A percentile compares a stretch with the other conserved stretches of the same genome.
These are phyloP conservation scores for Sphagnum magellanicum DNA, from an alignment of 228 moss, liverwort and hornwort genomes.

Conservation along the genomic window DNA sequence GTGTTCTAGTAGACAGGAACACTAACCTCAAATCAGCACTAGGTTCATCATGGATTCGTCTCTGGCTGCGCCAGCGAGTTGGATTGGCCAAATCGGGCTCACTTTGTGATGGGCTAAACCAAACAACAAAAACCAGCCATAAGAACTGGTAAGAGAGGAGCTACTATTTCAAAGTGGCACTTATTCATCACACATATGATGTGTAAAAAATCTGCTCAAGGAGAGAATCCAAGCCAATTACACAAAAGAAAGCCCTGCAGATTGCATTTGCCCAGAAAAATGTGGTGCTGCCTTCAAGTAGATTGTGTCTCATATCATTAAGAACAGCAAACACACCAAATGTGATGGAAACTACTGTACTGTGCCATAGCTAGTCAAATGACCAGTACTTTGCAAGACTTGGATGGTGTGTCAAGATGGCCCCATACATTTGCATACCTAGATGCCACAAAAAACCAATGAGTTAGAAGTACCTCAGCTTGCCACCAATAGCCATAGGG, in stretches of 20 bases:
- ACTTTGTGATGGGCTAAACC: constrained; percentile 87
- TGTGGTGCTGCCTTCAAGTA: too few species aligned
- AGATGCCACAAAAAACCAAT: too few species aligned
- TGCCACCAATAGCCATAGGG: constrained; percentile 58
- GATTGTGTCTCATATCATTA: too few species aligned
- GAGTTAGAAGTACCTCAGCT: constrained; percentile 58
- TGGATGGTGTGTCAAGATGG: too few species aligned
- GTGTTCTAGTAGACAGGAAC: not conserved
- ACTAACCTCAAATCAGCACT: constrained; percentile 62
- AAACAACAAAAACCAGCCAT: not conserved
- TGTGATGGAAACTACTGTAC: not conserved
- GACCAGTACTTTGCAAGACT: too few species aligned
- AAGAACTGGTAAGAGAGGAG: not conserved
- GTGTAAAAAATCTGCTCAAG: not conserved
- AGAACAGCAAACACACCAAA: constrained; percentile 5
- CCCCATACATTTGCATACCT: too few species aligned
- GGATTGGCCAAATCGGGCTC: constrained; percentile 91
- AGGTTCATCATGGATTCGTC: constrained; percentile 65
- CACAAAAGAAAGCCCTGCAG: too few species aligned
- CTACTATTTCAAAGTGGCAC: too few species aligned
- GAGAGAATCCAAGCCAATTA: too few species aligned
- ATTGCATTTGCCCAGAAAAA: too few species aligned
- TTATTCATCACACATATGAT: not conserved
- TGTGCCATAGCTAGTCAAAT: too few species aligned
- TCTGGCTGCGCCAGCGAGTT: constrained; percentile 63